phyloP scores from a whole-genome alignment of 2,329 filamentous ascomycete species.

The Thyridium curvatum region DNA sequence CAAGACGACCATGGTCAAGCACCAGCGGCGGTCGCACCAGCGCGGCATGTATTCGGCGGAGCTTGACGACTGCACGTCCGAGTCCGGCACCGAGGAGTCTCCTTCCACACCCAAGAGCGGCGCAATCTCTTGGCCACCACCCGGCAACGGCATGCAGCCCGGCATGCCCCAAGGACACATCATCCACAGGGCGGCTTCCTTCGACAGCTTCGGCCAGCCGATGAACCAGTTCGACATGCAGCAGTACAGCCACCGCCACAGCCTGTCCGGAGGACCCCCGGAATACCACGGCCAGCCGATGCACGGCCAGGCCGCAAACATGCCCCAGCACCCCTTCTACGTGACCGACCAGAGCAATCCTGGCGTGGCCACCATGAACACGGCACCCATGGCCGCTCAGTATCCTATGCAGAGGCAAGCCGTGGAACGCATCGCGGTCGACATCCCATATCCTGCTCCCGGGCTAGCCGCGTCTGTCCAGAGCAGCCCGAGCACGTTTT shows the following conservation, averaged over 20 bases:
- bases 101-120: conserved; percentile 52
- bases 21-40: conserved; percentile 56
- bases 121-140: conserved; percentile 43
- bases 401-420: conserved; percentile 48
- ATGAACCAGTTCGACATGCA: conserved; percentile 36
- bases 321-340: conserved; percentile 44
- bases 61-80: conserved; percentile 47
- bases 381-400: conserved; percentile 34
- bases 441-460: conserved; percentile 44
- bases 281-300: conserved; percentile 36
- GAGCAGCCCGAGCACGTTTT: conserved; percentile 55
- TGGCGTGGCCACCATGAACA: conserved; percentile 55
- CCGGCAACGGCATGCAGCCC: conserved; percentile 29
- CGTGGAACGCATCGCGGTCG: conserved; percentile 37
- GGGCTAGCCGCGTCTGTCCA: conserved; percentile 42
- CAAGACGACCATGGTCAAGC: conserved; percentile 67
- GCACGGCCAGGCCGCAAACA: conserved; percentile 34
- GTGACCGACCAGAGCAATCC: conserved; percentile 57
- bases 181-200: conserved; percentile 47
- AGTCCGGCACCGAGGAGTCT: conserved; percentile 52
- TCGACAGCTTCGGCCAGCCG: conserved; percentile 47
- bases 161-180: conserved; percentile 27
- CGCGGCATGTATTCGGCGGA: conserved; percentile 51
- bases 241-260: conserved; percentile 38
- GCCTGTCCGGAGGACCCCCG: conserved; percentile 34